Evolutionary conservation across 345 rosid species (phyloP).

Genomic region (Excoecaria cochinchinensis): DNA sequence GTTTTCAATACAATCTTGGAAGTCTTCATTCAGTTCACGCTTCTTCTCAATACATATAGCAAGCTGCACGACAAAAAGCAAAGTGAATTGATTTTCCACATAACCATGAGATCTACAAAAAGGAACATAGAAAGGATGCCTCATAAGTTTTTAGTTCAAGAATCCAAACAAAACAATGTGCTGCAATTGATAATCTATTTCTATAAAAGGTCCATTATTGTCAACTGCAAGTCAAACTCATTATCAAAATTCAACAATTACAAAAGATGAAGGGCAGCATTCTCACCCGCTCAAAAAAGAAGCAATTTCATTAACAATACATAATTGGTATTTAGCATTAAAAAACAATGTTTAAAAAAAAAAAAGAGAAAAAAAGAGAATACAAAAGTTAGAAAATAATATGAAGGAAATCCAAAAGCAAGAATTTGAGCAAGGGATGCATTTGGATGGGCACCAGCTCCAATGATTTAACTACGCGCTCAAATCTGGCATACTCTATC

Average conservation of each 20-base stretch:
- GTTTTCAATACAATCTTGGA: slow-evolving; percentile 76
- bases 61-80: slow-evolving; percentile 52
- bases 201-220: neutral
- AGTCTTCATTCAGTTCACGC: slow-evolving; percentile 76
- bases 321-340: neutral
- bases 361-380: too few species aligned
- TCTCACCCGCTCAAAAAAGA: too few species aligned
- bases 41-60: slow-evolving; percentile 92
- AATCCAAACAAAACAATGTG: neutral
- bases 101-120: slow-evolving; percentile 1
- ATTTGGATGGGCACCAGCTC: neutral
- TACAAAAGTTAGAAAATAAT: neutral
- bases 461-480: neutral
- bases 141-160: slow-evolving; percentile 5
- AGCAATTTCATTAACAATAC: neutral
- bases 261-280: neutral
- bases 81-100: slow-evolving; percentile 15
- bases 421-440: neutral
- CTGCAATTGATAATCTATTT: neutral
- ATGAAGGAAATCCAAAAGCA: neutral
- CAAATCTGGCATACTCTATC: neutral
- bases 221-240: neutral
- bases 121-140: slow-evolving; percentile 1
- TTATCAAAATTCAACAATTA: neutral
- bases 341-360: neutral